Evolutionary conservation across 208 protist species (phyloP).

Genomic region (Crithidia expoeki): DNA sequence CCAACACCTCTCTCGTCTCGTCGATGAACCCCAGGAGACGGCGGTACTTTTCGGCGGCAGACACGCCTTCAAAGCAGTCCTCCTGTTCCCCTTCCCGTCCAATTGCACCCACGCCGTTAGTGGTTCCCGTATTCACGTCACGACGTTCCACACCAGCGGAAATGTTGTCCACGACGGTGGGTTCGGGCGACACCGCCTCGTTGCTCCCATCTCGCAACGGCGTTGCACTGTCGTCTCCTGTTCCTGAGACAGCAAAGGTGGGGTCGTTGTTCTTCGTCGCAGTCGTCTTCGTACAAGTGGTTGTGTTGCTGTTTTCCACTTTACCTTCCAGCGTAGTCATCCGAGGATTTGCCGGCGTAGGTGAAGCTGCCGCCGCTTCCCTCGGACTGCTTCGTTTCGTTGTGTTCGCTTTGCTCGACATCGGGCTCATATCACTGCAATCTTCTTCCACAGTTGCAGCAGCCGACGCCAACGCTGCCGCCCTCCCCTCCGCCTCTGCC

Average conservation of each 20-base stretch:
- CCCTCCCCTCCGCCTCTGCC: constrained; percentile 5
- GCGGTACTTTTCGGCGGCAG: neutral
- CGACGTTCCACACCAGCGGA: neutral
- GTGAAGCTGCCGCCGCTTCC: no score
- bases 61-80: neutral
- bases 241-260: neutral
- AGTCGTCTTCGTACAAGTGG: no score
- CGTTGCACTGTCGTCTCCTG: no score
- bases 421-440: neutral
- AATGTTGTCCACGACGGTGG: neutral
- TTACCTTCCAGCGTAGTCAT: no score
- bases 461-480: neutral
- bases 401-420: neutral
- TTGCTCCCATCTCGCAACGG: neutral
- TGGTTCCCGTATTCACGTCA: neutral
- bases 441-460: neutral
- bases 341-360: no score
- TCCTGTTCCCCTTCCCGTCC: neutral
- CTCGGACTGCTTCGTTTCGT: neutral
- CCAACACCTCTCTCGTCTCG: constrained; percentile 1
- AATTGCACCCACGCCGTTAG: neutral
- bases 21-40: constrained; percentile 16
- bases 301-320: no score
- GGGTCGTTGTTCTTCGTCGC: neutral
- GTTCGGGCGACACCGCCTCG: neutral